Base-by-base conservation (phyloP, 2,329 filamentous ascomycete species). In the Canariomyces notabilis region DNA sequence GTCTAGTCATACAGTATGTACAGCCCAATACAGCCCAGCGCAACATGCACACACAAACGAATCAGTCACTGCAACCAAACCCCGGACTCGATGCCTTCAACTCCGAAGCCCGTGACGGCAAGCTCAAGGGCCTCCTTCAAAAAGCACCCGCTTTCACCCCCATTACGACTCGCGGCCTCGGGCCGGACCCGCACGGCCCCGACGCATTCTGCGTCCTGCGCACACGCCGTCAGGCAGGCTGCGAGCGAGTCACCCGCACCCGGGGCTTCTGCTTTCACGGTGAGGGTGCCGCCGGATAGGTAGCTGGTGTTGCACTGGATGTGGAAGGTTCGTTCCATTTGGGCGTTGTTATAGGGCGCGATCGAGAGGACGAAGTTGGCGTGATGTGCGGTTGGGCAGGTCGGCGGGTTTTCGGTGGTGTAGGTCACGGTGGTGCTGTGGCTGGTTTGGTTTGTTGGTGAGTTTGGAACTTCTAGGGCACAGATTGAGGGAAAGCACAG, bases 201-300 rank as follows among this genome's bases (percentile, higher is more conserved):
- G 4, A 52, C 48, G n/a, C 54, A 57, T 6, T 31, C 23, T 2
- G 33, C n/a, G 16, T 43, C 18, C 2, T 9, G 19, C 15, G 54
- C 54, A 23, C 52, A 57, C 37, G 31, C 19, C n/a, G 53, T 47
- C 8, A 57, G 33, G 20, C 52, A 57, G 5, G 22, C 42, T 11
- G 43, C 31, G 12, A 57, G 32, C 6, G 38, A 32, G 9, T 49
- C 21, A 9, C 9, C 9, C 8, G 26, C 8, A 12, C n/a, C n/a
- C 2, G 43, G 3, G 26, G 3, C 29, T 1, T 16, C n/a, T 14
- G 16, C 23, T 8, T 18, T 20, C 16, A 44, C 16, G 5, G 46
- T 50, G 6, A 52, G 21, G 5, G 15, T n/a, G 8, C 47, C 51
- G 8, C 52, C 54, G 21, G 18, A 35, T 5, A 32, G 16, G 32